A percentile compares a stretch with the other conserved stretches of the same genome.
Conservation (phyloP, 2,329 filamentous ascomycete species). For the Truncatella angustata region DNA sequence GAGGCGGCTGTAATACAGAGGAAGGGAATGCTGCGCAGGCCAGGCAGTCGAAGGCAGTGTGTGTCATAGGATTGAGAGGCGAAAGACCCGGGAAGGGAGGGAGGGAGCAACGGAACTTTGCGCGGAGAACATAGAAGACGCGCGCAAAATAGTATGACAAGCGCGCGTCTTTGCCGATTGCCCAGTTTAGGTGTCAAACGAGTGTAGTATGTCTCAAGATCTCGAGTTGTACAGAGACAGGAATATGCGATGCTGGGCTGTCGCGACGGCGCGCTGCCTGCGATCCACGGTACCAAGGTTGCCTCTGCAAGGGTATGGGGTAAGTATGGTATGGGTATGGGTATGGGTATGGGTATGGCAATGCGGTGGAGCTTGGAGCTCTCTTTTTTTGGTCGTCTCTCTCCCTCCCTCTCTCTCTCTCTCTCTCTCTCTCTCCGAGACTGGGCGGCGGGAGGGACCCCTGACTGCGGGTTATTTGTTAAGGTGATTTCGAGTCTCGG, state of each 20-base stretch:
- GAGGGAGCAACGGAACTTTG: neutral
- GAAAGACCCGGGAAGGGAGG: neutral
- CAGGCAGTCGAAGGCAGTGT: slow-evolving; percentile 9
- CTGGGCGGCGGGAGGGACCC: slow-evolving; percentile 7
- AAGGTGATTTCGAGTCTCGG: slow-evolving; percentile 4
- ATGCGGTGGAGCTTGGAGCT: too few species aligned
- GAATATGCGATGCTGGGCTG: neutral
- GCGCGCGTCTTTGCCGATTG: slow-evolving; percentile 8
- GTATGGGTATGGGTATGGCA: too few species aligned
- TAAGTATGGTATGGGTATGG: neutral
- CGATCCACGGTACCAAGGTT: slow-evolving; percentile 5
- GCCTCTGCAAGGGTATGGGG: slow-evolving; percentile 9
- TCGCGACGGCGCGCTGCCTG: slow-evolving; percentile 9
- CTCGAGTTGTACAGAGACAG: slow-evolving; percentile 7
- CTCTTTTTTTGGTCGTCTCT: slow-evolving; percentile 1
- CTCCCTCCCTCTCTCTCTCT: neutral
- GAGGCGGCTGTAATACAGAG: slow-evolving; percentile 8
- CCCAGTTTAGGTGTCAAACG: slow-evolving; percentile 3
- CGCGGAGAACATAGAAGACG: neutral
- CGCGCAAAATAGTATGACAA: slow-evolving; percentile 9
- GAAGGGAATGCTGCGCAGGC: slow-evolving; percentile 5
- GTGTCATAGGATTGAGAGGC: slow-evolving; percentile 6
- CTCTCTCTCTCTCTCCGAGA: neutral
- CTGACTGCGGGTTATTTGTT: slow-evolving; percentile 3
- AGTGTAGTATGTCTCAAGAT: slow-evolving; percentile 6